Percentiles rank a stretch among this genome's conserved stretches.
Evolutionary conservation across 2,329 filamentous ascomycete genomes (phyloP).

Genomic region (Thermoascus crustaceus): DNA sequence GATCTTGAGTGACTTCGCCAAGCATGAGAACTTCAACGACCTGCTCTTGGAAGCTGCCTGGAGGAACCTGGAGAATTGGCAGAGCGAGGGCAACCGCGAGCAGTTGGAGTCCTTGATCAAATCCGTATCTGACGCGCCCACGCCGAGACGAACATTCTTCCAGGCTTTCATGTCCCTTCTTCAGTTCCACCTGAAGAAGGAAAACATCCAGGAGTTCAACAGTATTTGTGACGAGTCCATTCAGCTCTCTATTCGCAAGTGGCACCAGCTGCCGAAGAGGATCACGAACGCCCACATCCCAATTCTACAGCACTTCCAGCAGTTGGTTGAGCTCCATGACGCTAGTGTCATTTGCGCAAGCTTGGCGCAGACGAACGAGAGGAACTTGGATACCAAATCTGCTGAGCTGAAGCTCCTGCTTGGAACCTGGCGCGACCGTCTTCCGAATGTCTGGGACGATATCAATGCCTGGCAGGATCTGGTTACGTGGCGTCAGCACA

Average conservation of each 20-base stretch:
- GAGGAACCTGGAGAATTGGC: conserved; percentile 94
- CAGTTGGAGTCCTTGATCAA: conserved; percentile 90
- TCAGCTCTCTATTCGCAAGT: conserved; percentile 93
- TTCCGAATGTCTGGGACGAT: conserved; percentile 98
- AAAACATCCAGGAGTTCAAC: conserved; percentile 71
- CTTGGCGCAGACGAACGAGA: conserved; percentile 70
- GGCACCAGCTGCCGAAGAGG: conserved; percentile 91
- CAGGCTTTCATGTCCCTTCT: conserved; percentile 96
- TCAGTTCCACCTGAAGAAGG: conserved; percentile 85
- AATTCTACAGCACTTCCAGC: conserved; percentile 93
- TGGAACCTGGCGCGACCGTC: conserved; percentile 86
- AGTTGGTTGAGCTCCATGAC: conserved; percentile 93
- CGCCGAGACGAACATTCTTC: conserved; percentile 89
- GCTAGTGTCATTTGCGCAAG: conserved; percentile 94
- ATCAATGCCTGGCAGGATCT: conserved; percentile 99
- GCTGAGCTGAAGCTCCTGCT: conserved; percentile 90
- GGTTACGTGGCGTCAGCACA: conserved; percentile 99
- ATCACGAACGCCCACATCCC: conserved; percentile 95
- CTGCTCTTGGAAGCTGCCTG: conserved; percentile 90
- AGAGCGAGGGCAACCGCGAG: conserved; percentile 73
- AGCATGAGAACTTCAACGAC: conserved; percentile 98
- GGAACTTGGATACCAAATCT: conserved; percentile 87
- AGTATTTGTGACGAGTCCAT: conserved; percentile 93
- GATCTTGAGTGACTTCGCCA: conserved; percentile 91
- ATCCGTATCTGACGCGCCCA: conserved; percentile 94